Conservation (phyloP, 2,329 filamentous ascomycete species). For the Stemphylium lycopersici region DNA sequence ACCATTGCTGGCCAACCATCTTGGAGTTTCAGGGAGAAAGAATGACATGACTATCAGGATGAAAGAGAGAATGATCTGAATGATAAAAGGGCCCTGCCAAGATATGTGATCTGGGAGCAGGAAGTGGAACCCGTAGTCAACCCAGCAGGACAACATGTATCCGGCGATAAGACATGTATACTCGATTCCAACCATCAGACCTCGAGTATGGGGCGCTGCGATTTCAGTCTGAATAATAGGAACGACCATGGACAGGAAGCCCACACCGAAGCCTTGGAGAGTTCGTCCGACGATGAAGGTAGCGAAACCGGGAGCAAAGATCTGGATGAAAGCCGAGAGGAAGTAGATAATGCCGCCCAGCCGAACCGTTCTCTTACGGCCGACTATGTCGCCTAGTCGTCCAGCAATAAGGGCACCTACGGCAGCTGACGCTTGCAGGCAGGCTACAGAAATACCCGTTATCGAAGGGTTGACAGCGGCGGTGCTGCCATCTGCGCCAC, state of each 20-base stretch:
- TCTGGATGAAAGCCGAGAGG: constrained; percentile 48
- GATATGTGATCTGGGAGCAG: constrained; percentile 42
- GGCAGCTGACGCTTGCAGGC: constrained; percentile 47
- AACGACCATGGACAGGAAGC: constrained; percentile 47
- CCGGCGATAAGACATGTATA: constrained; percentile 48
- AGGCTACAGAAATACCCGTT: constrained; percentile 48
- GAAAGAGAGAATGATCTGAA: constrained; percentile 44
- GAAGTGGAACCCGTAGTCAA: constrained; percentile 50
- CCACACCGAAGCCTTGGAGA: constrained; percentile 46
- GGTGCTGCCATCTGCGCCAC: constrained; percentile 45
- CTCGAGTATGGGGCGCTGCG: constrained; percentile 45
- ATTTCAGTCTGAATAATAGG: constrained; percentile 49
- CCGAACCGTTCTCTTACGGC: constrained; percentile 47
- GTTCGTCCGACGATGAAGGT: constrained; percentile 45
- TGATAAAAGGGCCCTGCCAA: constrained; percentile 43
- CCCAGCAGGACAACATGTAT: constrained; percentile 51
- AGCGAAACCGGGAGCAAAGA: constrained; percentile 44
- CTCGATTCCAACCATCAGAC: constrained; percentile 51
- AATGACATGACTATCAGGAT: constrained; percentile 46
- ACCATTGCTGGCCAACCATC: constrained; percentile 52
- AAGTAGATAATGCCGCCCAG: constrained; percentile 49
- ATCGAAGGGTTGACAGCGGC: constrained; percentile 46
- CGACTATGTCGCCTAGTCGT: constrained; percentile 46
- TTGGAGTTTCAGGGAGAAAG: constrained; percentile 49
- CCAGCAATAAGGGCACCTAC: constrained; percentile 45